Percentiles rank a stretch among this genome's conserved stretches.
Conservation (phyloP, 2,329 filamentous ascomycete species). For the Apiospora kogelbergensis region DNA sequence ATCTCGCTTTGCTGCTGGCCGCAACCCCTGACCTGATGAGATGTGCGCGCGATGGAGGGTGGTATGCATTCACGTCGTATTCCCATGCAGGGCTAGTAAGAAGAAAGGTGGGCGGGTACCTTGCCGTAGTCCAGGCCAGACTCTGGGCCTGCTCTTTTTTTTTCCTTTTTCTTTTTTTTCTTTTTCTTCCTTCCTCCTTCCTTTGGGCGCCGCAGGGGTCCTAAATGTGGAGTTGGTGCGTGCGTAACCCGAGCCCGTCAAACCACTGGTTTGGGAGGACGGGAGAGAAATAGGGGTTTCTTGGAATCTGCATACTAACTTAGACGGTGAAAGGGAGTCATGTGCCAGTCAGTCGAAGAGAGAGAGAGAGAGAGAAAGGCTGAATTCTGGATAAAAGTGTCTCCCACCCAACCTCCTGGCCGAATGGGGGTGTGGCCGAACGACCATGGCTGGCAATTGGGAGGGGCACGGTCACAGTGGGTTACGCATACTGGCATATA, state of each 20-base stretch:
- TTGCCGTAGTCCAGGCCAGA: constrained; percentile 9
- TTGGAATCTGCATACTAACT: neutral
- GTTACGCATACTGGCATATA: constrained; percentile 3
- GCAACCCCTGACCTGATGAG: neutral
- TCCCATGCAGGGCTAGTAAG: neutral
- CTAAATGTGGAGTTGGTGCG: neutral
- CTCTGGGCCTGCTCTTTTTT: neutral
- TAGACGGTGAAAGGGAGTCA: neutral
- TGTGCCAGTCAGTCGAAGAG: neutral
- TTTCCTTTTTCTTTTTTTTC: neutral
- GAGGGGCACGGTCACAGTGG: neutral
- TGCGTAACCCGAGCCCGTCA: neutral
- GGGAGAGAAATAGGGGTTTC: neutral
- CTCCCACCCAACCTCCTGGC: neutral
- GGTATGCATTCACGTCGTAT: constrained; percentile 3
- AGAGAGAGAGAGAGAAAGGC: neutral
- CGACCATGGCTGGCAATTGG: neutral
- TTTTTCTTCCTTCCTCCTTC: neutral
- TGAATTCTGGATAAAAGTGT: neutral
- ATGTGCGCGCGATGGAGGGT: neutral
- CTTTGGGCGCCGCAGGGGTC: constrained; percentile 1
- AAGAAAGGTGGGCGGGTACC: constrained; percentile 3
- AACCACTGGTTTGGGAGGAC: neutral
- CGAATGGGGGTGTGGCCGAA: neutral
- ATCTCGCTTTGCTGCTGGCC: neutral